A percentile compares a stretch with the other conserved stretches of the same genome.
Evolutionary conservation across 176 grass and related monocot species (phyloP).

Genomic region (Aegilops sharonensis): DNA sequence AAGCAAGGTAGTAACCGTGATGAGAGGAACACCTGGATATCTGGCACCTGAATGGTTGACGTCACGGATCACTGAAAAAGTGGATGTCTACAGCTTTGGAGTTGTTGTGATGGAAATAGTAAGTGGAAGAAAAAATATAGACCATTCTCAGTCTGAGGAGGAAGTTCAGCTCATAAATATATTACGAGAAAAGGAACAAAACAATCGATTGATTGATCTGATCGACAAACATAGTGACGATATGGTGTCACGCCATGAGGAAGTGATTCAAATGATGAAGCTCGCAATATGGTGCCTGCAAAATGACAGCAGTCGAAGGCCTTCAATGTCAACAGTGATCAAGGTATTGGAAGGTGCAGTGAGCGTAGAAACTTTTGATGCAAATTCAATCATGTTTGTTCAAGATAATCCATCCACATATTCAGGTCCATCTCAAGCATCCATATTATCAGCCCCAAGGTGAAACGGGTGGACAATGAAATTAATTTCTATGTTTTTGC

Average conservation of each 20-base stretch:
- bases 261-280: not conserved
- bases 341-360: not conserved
- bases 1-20: not conserved
- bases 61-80: not conserved
- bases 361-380: not conserved
- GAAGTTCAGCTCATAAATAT: not conserved
- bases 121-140: not conserved
- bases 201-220: not conserved
- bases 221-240: not conserved
- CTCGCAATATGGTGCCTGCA: not conserved
- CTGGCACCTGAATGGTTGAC: slow-evolving; percentile 5
- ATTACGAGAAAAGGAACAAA: not conserved
- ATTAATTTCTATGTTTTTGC: not conserved
- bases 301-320: not conserved
- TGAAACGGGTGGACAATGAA: not conserved
- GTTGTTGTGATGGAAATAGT: not conserved
- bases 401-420: not conserved
- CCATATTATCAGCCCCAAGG: not conserved
- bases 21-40: slow-evolving; percentile 7
- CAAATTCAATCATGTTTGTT: not conserved
- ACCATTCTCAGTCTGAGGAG: not conserved
- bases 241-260: not conserved
- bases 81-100: not conserved
- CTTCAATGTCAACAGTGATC: slow-evolving; percentile 4
- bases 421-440: not conserved